Base-by-base conservation (phyloP, 345 rosid genomes). In the Gossypium sturtianum region DNA sequence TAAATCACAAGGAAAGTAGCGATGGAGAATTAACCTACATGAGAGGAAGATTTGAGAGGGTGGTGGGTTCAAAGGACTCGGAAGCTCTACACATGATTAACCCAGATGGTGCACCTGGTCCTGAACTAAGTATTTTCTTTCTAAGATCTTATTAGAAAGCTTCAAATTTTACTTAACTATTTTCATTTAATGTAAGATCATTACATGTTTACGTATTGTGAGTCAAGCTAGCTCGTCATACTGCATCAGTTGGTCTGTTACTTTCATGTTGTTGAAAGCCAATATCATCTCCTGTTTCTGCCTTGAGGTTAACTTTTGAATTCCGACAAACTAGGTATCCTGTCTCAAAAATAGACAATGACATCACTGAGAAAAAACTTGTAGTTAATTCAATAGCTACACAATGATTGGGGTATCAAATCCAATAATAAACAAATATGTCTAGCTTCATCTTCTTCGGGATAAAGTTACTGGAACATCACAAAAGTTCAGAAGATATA, bases 41-140 rank as follows among this genome's bases (percentile, higher is more conserved):
- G 82, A 90, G 98, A 78, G 98, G 91, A 12, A 80, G 98, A 72
- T 94, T 94, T 67, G 97, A 94, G 44, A 82, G 96, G 81, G 96
- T 87, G 34, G 86, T 86, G 70, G 98, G 98, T 9, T 92, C 96
- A 1, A 94, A 89, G 64, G 98, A 94, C 72, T 92, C 98, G 12
- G 98, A 91, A 81, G 90, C 98, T 75, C 75, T 91, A 65, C 87
- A 94, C 78, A 94, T 94, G 98, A 92, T 92, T 47, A 94, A 94
- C 81, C 98, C 98, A 25, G 98, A 92, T 60, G 98, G 97, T 56
- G 92, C 89, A n/a, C 82, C 88, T 2, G 97, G 90, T 2, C 92
- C 98, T 0, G 98, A 94, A 74, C 83, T 94, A 70, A 94, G 98
- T 78, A 87, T 94, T 82, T 94, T 89, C 93, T 91, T 94, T 78